Base-by-base conservation (phyloP, 192 early-diverging fungal species). In the Gamsiella multidivaricata region DNA sequence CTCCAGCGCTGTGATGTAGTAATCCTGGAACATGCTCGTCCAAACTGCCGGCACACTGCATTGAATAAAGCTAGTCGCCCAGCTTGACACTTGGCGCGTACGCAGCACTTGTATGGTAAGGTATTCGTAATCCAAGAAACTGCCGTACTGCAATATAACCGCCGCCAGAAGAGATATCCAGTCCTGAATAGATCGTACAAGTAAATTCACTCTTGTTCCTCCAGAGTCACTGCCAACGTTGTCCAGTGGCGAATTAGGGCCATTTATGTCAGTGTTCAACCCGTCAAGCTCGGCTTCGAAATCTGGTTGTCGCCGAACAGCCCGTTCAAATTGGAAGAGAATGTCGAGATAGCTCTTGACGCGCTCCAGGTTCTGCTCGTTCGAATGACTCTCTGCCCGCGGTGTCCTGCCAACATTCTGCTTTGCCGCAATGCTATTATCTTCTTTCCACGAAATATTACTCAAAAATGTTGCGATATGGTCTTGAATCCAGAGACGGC, bases 311-410 rank as follows among this genome's bases (percentile, higher is more conserved):
- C 79, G 55, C 5, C 70, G 57, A 17, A 42, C 79, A 32, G 59
- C 58, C 12, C 64, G 53, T 45, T 80, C 79, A 50, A 80, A 73
- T 18, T 73, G 57, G 50, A 74, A 81, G 18, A 81, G 51, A 18
- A 76, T 58, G 39, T 81, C 80, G 29, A 81, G 45, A 12, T 78
- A 78, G 8, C 23, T 14, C 33, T 36, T 56, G 22, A 64, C 33
- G 1, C 39, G 65, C 53, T 25, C 28, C 8, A 78, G 15, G 4
- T 57, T 60, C 0, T 32, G 28, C 20, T 49, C 15, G 33, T 50
- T 52, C 5, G 25, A 26, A 11, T 51, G n/a, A 17, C 28, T 28
- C 29, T 43, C 12, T 54, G 20, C 15, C 41, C 34, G 20, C 26
- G 61, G 25, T 17, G 39, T 33, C 18, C 20, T 51, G 25, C 45